Evolutionary conservation across 2,329 filamentous ascomycete genomes (phyloP).

Genomic region (Tolypocladium ophioglossoides): DNA sequence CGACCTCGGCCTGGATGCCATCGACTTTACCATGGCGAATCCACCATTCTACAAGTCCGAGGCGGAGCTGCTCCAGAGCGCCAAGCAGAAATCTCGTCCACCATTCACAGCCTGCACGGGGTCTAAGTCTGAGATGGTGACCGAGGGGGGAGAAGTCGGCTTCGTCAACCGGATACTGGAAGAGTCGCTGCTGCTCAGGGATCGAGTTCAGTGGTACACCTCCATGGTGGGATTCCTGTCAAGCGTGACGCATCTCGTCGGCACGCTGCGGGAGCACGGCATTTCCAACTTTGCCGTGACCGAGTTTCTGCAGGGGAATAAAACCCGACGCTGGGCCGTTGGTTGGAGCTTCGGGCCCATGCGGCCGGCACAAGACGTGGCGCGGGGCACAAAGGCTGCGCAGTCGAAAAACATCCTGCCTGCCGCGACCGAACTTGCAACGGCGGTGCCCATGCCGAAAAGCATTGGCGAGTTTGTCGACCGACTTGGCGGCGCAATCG

Average conservation of each 20-base stretch:
- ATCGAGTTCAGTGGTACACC: slow-evolving; percentile 74
- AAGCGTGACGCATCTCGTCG: slow-evolving; percentile 53
- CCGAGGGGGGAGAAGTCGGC: slow-evolving; percentile 61
- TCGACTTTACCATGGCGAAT: slow-evolving; percentile 89
- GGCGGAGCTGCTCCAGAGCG: slow-evolving; percentile 56
- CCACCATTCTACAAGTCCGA: slow-evolving; percentile 84
- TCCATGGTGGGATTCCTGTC: slow-evolving; percentile 78
- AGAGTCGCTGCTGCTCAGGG: slow-evolving; percentile 51
- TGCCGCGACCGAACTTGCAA: slow-evolving; percentile 24
- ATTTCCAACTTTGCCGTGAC: slow-evolving; percentile 76
- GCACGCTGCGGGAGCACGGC: slow-evolving; percentile 41
- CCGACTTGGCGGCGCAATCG: slow-evolving; percentile 34
- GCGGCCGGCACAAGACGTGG: slow-evolving; percentile 44
- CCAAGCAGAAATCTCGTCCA: slow-evolving; percentile 52
- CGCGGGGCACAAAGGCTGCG: slow-evolving; percentile 31
- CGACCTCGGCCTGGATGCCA: slow-evolving; percentile 32
- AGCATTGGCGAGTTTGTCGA: slow-evolving; percentile 25
- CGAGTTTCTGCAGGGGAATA: slow-evolving; percentile 65
- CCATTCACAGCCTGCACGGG: slow-evolving; percentile 71
- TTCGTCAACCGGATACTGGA: slow-evolving; percentile 63
- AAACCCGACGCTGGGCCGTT: slow-evolving; percentile 77
- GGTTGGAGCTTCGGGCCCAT: slow-evolving; percentile 72
- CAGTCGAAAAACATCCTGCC: slow-evolving; percentile 34
- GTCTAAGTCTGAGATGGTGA: slow-evolving; percentile 76
- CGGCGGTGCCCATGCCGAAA: slow-evolving; percentile 35